A percentile compares a stretch with the other conserved stretches of the same genome.
These are phyloP conservation scores for Boletus bicolor DNA, from an alignment of 768 basidiomycete species.

Conservation along the genomic window DNA sequence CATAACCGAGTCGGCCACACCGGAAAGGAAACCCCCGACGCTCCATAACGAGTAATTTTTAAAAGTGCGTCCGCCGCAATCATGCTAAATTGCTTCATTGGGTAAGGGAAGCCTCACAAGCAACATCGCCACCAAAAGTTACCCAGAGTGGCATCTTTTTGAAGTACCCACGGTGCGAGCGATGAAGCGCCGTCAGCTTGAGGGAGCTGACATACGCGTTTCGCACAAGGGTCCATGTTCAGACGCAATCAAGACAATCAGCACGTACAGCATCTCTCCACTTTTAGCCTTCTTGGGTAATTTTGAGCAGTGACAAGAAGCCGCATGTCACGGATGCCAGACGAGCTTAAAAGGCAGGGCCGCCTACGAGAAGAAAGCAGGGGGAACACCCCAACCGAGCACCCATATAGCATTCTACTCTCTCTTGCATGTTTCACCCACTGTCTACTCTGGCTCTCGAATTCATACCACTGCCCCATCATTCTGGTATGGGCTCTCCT, in stretches of 20 bases:
- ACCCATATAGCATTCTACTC: not conserved
- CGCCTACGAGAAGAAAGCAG: slow-evolving; percentile 12
- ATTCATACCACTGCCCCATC: not conserved
- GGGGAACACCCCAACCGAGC: slow-evolving; percentile 6
- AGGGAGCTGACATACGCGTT: slow-evolving; percentile 29
- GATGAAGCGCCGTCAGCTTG: slow-evolving; percentile 6
- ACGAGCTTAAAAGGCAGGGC: slow-evolving; percentile 27
- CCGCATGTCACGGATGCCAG: slow-evolving; percentile 16
- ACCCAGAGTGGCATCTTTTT: slow-evolving; percentile 21
- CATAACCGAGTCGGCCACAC: not conserved
- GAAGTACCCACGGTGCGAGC: not conserved
- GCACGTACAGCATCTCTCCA: slow-evolving; percentile 16
- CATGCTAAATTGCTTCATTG: slow-evolving; percentile 16
- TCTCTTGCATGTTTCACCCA: slow-evolving; percentile 2
- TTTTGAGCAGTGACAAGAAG: slow-evolving; percentile 13
- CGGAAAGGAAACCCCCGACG: slow-evolving; percentile 1
- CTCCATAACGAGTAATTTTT: slow-evolving; percentile 23
- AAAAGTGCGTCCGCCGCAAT: slow-evolving; percentile 20
- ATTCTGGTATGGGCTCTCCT: slow-evolving; percentile 5
- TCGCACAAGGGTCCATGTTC: slow-evolving; percentile 27
- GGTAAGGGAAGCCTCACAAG: slow-evolving; percentile 7
- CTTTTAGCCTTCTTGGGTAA: slow-evolving; percentile 29
- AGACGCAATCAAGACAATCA: slow-evolving; percentile 25
- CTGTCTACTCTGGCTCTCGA: not conserved
- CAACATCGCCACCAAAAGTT: slow-evolving; percentile 24